Evolutionary conservation across 1,284 basidiomycete genomes (phyloP), one percentile per base, ranked within the genome.

Genomic region (Boletus semigastroideus): DNA sequence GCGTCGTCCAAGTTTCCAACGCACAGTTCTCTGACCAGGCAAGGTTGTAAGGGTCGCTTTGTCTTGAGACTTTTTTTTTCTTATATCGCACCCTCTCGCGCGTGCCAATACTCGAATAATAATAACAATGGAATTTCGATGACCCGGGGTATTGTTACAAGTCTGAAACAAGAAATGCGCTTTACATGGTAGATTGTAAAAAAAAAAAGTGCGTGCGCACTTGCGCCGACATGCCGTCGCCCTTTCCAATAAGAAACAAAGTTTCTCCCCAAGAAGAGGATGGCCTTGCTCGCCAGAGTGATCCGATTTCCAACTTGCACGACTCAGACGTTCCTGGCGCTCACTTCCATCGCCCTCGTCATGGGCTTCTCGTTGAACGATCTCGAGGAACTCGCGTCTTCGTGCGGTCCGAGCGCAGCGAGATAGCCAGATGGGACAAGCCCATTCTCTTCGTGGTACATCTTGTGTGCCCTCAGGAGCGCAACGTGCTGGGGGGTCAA

Each of bases 1-100:
- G 81, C 43, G 73, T 83, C 17, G 74, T 83, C 11, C 79, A 76
- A 55, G 71, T 83, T 14, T 74, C 75, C 4, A 70, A 77, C 12
- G 75, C 73, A 38, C 46, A 33, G 25, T 6, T n/a, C 8, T 9
- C 31, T 30, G 33, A 27, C 11, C 55, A 49, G 31, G 50, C 70
- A 30, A 71, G 62, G 39, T 54, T 77, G 49, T 76, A 56, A 53
- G 20, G 25, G 19, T 22, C 19, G 20, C 25, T 42, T 13, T 27
- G 28, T 38, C 42, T 28, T 40, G 20, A 33, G 28, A 3, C 11
- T 28, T 46, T 39, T 13, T 2, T 16, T 10, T 22, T 31, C 30
- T 22, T 4, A n/a, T 19, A 25, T 25, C 25, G 5, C 22, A 5
- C 22, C n/a, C 3, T 22, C 22, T 22, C 22, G 22, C 5, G 22